Evolutionary conservation across 2,329 filamentous ascomycete genomes (phyloP).

Genomic region (Aspergillus niger): DNA sequence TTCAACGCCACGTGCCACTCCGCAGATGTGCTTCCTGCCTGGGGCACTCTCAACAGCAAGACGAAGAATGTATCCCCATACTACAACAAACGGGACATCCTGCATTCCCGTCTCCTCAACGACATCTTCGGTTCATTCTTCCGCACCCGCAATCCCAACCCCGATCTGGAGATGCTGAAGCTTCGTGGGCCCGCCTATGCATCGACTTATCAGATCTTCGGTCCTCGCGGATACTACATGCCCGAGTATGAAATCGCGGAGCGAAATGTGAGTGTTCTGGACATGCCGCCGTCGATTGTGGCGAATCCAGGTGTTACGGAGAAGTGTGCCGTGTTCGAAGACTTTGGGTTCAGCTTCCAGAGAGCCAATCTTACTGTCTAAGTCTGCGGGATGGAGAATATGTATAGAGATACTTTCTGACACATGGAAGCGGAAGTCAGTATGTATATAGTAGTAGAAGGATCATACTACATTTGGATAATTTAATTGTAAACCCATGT

Average conservation of each 20-base stretch:
- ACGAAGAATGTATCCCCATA: constrained; percentile 27
- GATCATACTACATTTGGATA: no score
- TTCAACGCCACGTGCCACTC: constrained; percentile 33
- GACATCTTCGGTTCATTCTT: constrained; percentile 30
- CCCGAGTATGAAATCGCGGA: constrained; percentile 12
- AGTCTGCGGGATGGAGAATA: neutral
- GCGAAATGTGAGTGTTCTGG: constrained; percentile 20
- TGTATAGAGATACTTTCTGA: neutral
- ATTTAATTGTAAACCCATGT: no score
- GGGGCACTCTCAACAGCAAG: constrained; percentile 31
- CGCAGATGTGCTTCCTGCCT: constrained; percentile 29
- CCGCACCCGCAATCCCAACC: constrained; percentile 24
- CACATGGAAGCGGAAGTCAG: no score
- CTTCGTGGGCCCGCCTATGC: constrained; percentile 26
- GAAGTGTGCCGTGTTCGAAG: constrained; percentile 26
- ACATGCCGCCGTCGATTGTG: constrained; percentile 15
- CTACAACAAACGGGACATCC: constrained; percentile 21
- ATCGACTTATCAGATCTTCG: constrained; percentile 20
- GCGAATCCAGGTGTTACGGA: constrained; percentile 16
- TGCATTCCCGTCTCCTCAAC: constrained; percentile 27
- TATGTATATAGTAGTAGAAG: neutral
- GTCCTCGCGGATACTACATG: constrained; percentile 14
- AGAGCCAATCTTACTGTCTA: constrained; percentile 11
- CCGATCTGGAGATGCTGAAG: constrained; percentile 18
- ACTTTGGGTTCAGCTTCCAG: constrained; percentile 31